These are phyloP conservation scores for Solanum chmielewskii DNA, from an alignment of 257 asterid genomes.

Conservation along the genomic window DNA sequence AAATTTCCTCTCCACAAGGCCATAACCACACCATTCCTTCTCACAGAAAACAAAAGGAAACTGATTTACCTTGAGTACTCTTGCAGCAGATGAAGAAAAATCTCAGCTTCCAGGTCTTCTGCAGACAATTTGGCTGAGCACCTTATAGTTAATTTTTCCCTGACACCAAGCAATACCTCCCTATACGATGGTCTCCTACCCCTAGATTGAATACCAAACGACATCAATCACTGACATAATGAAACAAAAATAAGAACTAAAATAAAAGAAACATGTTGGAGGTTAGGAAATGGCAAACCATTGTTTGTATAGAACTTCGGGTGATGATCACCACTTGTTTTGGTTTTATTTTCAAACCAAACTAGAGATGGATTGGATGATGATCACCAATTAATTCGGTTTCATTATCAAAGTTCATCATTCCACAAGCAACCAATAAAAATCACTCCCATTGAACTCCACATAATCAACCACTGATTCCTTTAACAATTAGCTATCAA, in stretches of 20 bases:
- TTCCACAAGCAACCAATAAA: neutral
- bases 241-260: neutral
- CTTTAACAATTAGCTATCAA: neutral
- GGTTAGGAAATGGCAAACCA: neutral
- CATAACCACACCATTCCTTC: neutral
- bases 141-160: slow-evolving; percentile 53
- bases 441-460: neutral
- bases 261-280: neutral
- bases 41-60: neutral
- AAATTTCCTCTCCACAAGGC: neutral
- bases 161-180: slow-evolving; percentile 67
- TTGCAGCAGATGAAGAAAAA: slow-evolving; percentile 80
- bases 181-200: slow-evolving; percentile 95
- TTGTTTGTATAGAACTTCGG: neutral
- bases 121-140: slow-evolving; percentile 78
- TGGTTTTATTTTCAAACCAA: neutral
- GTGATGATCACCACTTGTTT: neutral
- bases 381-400: neutral
- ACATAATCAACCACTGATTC: neutral
- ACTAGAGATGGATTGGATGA: neutral
- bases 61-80: slow-evolving; percentile 60
- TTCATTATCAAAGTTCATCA: neutral
- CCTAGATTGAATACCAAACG: slow-evolving; percentile 28
- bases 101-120: slow-evolving; percentile 85
- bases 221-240: neutral